A percentile compares a stretch with the other conserved stretches of the same genome.
Conservation (phyloP, 495 filamentous ascomycete species). For the Annulohypoxylon maeteangense region DNA sequence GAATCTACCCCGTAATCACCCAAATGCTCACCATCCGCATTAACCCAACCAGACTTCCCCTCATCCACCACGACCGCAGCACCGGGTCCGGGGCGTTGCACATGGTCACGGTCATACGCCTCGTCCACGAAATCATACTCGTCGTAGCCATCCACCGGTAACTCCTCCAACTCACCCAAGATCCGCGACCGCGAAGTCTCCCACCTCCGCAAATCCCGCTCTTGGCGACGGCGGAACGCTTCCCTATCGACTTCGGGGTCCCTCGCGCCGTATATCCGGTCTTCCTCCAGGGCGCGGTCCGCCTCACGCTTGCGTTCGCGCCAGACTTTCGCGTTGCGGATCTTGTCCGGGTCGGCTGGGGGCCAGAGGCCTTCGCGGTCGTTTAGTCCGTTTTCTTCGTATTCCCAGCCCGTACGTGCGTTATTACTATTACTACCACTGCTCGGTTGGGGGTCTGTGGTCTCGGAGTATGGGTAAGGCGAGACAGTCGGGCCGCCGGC, state of each 20-base stretch:
- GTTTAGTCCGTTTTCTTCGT: slow-evolving; percentile 89
- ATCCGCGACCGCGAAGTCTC: slow-evolving; percentile 39
- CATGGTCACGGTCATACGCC: slow-evolving; percentile 45
- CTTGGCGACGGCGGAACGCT: slow-evolving; percentile 49
- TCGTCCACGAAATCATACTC: slow-evolving; percentile 43
- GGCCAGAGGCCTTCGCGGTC: slow-evolving; percentile 77
- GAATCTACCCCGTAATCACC: slow-evolving; percentile 93
- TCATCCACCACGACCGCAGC: slow-evolving; percentile 41
- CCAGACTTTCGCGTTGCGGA: slow-evolving; percentile 59
- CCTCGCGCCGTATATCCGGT: slow-evolving; percentile 62
- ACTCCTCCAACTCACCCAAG: slow-evolving; percentile 56
- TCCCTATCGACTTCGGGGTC: slow-evolving; percentile 58
- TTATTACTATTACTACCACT: not conserved
- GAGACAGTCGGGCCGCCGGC: slow-evolving; percentile 52
- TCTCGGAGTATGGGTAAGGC: not conserved
- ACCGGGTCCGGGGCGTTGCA: not conserved
- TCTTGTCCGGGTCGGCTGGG: slow-evolving; percentile 87
- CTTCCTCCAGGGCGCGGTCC: slow-evolving; percentile 31
- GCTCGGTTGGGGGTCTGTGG: not conserved
- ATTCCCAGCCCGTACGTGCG: slow-evolving; percentile 66
- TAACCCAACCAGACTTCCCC: slow-evolving; percentile 78
- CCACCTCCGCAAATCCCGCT: slow-evolving; percentile 42
- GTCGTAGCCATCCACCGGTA: slow-evolving; percentile 47
- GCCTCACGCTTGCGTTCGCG: slow-evolving; percentile 47
- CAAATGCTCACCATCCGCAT: slow-evolving; percentile 85